Evolutionary conservation across 2,329 filamentous ascomycete species (phyloP), one percentile per base, ranked within the genome.

Genomic region (Aureobasidium mangrovei): DNA sequence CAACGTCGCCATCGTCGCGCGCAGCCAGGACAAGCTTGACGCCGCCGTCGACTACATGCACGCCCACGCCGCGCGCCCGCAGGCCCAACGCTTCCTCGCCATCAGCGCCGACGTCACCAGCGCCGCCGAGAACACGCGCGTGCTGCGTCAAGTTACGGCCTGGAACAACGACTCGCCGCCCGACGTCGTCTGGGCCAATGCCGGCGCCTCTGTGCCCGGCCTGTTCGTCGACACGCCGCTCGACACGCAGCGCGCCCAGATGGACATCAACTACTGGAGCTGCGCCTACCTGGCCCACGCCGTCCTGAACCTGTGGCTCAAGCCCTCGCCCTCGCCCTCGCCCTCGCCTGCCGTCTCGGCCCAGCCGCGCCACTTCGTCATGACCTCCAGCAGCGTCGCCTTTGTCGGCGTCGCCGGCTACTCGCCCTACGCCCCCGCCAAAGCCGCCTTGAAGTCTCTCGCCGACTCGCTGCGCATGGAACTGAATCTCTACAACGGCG

Each of bases 211-310:
- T 4, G 77, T 75, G 12, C 91, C 91, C 0, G 78, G 81, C 35
- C 84, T 95, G 58, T 95, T 91, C 73, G 69, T 87, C 60, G 87
- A 95, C 58, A 82, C 82, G 38, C 77, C 85, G 7, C 74, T 88
- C 51, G 73, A 82, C 6, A 79, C 78, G 8, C 74, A 90, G 60
- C 80, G 85, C 40, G 74, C 77, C 60, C 88, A 95, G 68, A 95
- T 95, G 88, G 88, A 95, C 65, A 80, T 91, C 61, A 91, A 96
- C 72, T 97, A 88, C 74, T 95, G 85, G 78, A 87, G 88, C 46
- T 83, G 84, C 31, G 85, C 85, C 39, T 93, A 95, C 68, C 87
- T 95, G 72, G 85, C 89, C 36, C 89, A 94, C 66, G 83, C 88
- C 24, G 82, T 86, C 18, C 73, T 96, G 58, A 79, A 78, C 49